A percentile compares a stretch with the other conserved stretches of the same genome.
Evolutionary conservation across 108 stramenopile genomes (phyloP).

Genomic region (Discostella stelligeroides): DNA sequence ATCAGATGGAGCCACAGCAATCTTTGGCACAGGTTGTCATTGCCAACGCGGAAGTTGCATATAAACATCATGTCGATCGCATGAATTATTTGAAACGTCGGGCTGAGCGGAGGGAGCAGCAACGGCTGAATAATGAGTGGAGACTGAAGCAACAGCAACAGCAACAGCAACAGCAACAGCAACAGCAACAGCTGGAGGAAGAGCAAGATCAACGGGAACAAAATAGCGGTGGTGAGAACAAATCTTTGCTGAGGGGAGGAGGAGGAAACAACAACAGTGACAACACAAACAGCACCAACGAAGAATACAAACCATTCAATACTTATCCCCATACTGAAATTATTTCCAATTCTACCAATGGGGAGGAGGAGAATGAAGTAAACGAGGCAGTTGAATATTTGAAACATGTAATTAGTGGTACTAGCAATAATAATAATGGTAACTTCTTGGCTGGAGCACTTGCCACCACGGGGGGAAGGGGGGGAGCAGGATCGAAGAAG

Average conservation of each 20-base stretch:
- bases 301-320: background rate
- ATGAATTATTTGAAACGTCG: conserved; percentile 17
- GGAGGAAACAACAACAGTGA: background rate
- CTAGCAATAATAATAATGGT: too few relatives aligned
- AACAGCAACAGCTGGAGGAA: background rate
- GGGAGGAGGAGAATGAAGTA: background rate
- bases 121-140: background rate
- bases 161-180: background rate
- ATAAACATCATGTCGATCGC: conserved; percentile 3
- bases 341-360: background rate
- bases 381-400: background rate
- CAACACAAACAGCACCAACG: too few relatives aligned
- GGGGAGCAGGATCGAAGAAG: too few relatives aligned
- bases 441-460: too few relatives aligned
- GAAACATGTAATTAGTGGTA: too few relatives aligned
- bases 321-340: too few relatives aligned
- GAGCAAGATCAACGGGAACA: background rate
- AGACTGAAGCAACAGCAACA: background rate
- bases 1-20: too few relatives aligned
- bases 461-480: too few relatives aligned
- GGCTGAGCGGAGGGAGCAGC: conserved; percentile 7
- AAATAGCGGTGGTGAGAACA: too few relatives aligned
- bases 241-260: background rate
- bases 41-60: conserved; percentile 28
- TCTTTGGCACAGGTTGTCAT: conserved; percentile 28